phyloP scores from a whole-genome alignment of 2,329 filamentous ascomycete species.

The Pyrenochaeta sp. region DNA sequence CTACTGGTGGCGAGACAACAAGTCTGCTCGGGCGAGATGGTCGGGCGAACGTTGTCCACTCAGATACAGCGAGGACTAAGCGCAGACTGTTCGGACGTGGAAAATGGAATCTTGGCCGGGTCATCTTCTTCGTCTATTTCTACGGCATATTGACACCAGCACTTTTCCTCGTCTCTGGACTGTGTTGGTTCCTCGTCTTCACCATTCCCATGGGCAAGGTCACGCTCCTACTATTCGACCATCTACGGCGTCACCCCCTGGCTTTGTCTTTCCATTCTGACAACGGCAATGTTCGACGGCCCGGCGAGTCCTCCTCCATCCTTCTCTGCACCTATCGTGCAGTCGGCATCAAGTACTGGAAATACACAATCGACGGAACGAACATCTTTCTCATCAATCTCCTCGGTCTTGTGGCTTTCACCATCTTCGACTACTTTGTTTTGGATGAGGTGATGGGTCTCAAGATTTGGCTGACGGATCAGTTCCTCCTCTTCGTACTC shows the following conservation, averaged over 20 bases:
- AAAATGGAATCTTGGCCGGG: conserved; percentile 92
- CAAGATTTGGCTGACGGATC: conserved; percentile 77
- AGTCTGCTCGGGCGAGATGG: conserved; percentile 79
- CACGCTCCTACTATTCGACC: conserved; percentile 86
- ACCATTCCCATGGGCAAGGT: conserved; percentile 99
- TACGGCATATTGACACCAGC: conserved; percentile 90
- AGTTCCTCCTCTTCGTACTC: conserved; percentile 84
- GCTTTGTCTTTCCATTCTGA: conserved; percentile 94
- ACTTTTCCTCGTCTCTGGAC: conserved; percentile 81
- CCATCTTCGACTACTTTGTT: conserved; percentile 91
- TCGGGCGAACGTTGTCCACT: conserved; percentile 56
- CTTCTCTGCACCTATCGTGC: conserved; percentile 96
- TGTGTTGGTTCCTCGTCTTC: conserved; percentile 98
- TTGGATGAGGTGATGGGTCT: conserved; percentile 74
- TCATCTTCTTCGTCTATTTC: conserved; percentile 96
- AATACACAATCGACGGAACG: conserved; percentile 97
- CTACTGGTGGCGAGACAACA: conserved; percentile 85
- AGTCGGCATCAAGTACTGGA: conserved; percentile 96
- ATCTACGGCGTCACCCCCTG: conserved; percentile 89
- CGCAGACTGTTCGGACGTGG: conserved; percentile 91
- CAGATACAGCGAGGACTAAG: conserved; percentile 65
- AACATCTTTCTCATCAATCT: conserved; percentile 99
- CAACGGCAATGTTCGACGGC: conserved; percentile 74
- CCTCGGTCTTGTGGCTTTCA: conserved; percentile 90
- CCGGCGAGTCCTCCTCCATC: conserved; percentile 80